Evolutionary conservation across 352 stramenopile genomes (phyloP), one percentile per base, ranked within the genome.

Genomic region (Phytophthora constricta): DNA sequence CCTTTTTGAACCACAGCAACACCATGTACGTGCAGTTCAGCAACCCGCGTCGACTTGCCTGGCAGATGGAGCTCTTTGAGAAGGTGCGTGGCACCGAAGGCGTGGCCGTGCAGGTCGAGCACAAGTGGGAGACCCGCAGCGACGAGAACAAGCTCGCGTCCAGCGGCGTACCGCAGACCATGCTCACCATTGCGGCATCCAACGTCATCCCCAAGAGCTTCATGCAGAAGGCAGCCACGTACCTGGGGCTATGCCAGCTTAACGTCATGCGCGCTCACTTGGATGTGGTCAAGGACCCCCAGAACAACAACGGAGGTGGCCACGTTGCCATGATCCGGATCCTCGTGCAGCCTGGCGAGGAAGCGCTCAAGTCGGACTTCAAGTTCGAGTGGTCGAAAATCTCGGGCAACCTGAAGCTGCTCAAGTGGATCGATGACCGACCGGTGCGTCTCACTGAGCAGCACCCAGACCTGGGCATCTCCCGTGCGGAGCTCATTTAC

Each of bases 241-340:
- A 96, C 65, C 79, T 99, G 11, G 97, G 87, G 59, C 70, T 98
- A 22, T 97, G 97, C 79, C 84, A 96, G 65, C 87, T 99, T 67
- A 97, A 99, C 76, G 95, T 99, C 19, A 78, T 96, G 25, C 89
- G 96, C 42, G 95, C 96, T 19, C 96, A 98, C 72, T 77, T 99
- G 54, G 97, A 99, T 67, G 90, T 98, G 26, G 89, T 99, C 4
- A 76, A 93, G 27, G 91, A 98, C 83, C 88, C 63, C 13, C 23
- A 62, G 27, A 71, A 88, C 42, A 74, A 82, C 58, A 80, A 90
- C 59, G 71, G 76, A 19, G 84, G 79, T 52, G 83, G 74, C 25
- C 84, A 87, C 47, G 84, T 94, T 14, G 84, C 83, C 41, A 89
- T 95, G 81, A 84, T 93, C 56, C 86, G 86, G 17, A 95, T 95